Evolutionary conservation across 2,329 filamentous ascomycete species (phyloP), one percentile per base, ranked within the genome.

Genomic region (Lachnellula cervina): DNA sequence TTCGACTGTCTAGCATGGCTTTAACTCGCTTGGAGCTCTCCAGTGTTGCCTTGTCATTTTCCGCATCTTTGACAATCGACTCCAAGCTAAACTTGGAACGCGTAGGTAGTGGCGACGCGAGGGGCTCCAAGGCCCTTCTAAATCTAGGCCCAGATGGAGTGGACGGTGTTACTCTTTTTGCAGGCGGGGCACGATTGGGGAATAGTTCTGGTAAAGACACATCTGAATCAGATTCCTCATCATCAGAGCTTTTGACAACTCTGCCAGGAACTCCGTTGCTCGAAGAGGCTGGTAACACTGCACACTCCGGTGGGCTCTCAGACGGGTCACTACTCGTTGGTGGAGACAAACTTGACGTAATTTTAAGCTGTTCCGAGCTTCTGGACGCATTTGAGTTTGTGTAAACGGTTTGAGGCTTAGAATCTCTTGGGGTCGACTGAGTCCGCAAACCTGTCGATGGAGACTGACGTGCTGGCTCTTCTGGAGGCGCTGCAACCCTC

Each of bases 161-260:
- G 6, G 45, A 56, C 25, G 55, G 59, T 32, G 49, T 17, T 25
- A 49, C 9, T 37, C 35, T 40, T 50, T 50, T 51, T 58, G 62
- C 40, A 62, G 64, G 38, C 25, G 44, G 52, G 19, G 28, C 34
- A 45, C 52, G 42, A 21, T 53, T 44, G 7, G 59, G 47, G 5
- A 66, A 55, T 1, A 54, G 48, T 5, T 80, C 77, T 56, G 79
- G 78, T 19, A 83, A 65, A 1, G 77, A 79, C 51, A 72, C 75
- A 56, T 80, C 74, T 0, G 86, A 86, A 49, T 81, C 78, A 28
- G 78, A 79, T 45, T 80, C 78, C 43, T 79, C 80, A 9, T 87
- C 86, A 65, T 92, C 89, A 0, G 89, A 91, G 52, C 82, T 85
- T 46, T 78, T 78, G 42, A 92, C 87, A 54, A 86, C 50, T 37